A percentile compares a stretch with the other conserved stretches of the same genome.
Conservation (phyloP, 1,139 yeast genomes). For the Lodderomyces beijingensis region DNA sequence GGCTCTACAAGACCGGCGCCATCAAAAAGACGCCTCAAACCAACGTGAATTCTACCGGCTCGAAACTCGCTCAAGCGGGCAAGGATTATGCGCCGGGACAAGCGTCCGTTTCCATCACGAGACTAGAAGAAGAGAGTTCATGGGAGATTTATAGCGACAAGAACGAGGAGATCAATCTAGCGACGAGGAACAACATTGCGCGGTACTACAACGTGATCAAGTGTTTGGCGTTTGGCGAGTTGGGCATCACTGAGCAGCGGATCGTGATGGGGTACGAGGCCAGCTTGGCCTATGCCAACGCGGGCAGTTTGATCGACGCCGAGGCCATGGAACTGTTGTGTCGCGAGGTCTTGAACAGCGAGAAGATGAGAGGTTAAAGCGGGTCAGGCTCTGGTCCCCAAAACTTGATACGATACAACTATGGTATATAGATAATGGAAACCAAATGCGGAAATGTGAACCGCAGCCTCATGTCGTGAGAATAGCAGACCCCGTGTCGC, state of each 20-base stretch:
- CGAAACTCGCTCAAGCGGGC: constrained; percentile 35
- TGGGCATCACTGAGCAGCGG: constrained; percentile 82
- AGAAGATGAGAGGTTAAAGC: constrained; percentile 73
- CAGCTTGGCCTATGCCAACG: constrained; percentile 69
- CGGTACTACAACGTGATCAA: constrained; percentile 81
- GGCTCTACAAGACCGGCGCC: constrained; percentile 73
- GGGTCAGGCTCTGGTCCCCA: too few relatives aligned
- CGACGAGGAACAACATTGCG: constrained; percentile 69
- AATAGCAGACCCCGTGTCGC: too few relatives aligned
- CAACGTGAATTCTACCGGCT: constrained; percentile 22
- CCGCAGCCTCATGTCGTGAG: too few relatives aligned
- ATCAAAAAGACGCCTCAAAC: constrained; percentile 14
- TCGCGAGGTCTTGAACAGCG: constrained; percentile 65
- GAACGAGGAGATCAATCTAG: constrained; percentile 65
- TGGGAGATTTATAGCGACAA: constrained; percentile 93
- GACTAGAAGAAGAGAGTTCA: constrained; percentile 89
- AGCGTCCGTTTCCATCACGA: constrained; percentile 68
- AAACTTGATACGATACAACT: too few relatives aligned
- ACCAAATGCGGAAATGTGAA: too few relatives aligned
- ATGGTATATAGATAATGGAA: too few relatives aligned
- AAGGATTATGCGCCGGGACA: constrained; percentile 40
- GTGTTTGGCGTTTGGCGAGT: constrained; percentile 75
- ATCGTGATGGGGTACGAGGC: constrained; percentile 84
- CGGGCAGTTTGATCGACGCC: constrained; percentile 69
- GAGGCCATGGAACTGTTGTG: constrained; percentile 75